Evolutionary conservation across 768 basidiomycete genomes (phyloP).

Genomic region (Tulasnella sp.): DNA sequence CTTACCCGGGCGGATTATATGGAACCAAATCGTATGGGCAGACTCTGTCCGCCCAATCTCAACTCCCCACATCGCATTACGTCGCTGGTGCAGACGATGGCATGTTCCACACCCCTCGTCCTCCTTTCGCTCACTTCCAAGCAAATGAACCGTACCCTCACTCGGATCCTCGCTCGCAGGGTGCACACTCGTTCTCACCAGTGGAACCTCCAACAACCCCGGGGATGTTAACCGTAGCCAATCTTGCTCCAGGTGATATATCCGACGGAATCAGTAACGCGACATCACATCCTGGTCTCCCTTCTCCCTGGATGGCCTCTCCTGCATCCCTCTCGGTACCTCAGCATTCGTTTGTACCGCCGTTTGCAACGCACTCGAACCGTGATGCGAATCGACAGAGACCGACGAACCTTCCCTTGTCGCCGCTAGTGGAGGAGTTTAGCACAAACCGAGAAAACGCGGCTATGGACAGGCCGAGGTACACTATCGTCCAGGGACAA

Average conservation of each 20-base stretch:
- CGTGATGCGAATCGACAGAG: not conserved
- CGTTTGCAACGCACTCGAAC: not conserved
- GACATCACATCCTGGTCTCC: not conserved
- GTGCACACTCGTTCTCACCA: too few species aligned
- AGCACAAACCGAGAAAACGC: too few species aligned
- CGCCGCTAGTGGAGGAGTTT: not conserved
- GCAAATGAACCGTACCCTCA: not conserved
- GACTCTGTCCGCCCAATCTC: not conserved
- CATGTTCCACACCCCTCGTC: not conserved
- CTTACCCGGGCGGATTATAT: not conserved
- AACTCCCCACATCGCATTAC: too few species aligned
- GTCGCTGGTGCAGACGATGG: not conserved
- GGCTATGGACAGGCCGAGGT: too few species aligned
- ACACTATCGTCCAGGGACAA: not conserved
- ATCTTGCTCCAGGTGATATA: not conserved
- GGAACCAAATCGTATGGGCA: not conserved
- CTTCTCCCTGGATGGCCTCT: not conserved
- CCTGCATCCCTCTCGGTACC: not conserved
- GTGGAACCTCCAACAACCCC: not conserved
- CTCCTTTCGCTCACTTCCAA: not conserved
- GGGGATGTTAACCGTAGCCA: not conserved
- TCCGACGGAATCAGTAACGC: not conserved
- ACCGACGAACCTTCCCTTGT: not conserved
- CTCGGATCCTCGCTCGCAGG: not conserved
- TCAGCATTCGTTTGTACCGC: not conserved